These are phyloP conservation scores for Nadsonia fulvescens DNA, from an alignment of 805 yeast genomes.

Conservation along the genomic window DNA sequence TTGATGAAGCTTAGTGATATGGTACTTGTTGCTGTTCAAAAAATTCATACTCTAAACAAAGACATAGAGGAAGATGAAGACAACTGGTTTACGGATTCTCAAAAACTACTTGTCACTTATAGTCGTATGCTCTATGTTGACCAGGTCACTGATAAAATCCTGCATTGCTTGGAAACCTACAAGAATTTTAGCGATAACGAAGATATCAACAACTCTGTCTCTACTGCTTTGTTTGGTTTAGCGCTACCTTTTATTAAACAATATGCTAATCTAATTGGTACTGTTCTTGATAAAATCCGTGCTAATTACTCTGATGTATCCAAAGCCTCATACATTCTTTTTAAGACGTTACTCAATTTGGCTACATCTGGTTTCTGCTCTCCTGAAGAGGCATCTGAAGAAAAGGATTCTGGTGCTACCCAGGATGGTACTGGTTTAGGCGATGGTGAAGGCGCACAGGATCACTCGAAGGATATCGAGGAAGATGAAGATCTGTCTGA, in stretches of 20 bases:
- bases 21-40: constrained; percentile 53
- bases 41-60: constrained; percentile 20
- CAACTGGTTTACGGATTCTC: constrained; percentile 44
- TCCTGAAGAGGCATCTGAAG: constrained; percentile 62
- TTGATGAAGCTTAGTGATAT: constrained; percentile 33
- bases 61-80: constrained; percentile 32
- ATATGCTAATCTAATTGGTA: constrained; percentile 32
- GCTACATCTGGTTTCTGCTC: constrained; percentile 81
- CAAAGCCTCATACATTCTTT: constrained; percentile 41
- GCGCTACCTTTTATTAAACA: constrained; percentile 46
- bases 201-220: constrained; percentile 15
- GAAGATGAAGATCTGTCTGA: constrained; percentile 83
- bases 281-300: constrained; percentile 27
- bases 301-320: constrained; percentile 34
- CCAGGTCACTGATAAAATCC: constrained; percentile 22
- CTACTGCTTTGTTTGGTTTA: constrained; percentile 28
- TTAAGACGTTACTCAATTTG: constrained; percentile 36
- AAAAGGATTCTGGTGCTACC: constrained; percentile 39
- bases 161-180: constrained; percentile 7
- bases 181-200: constrained; percentile 10
- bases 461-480: constrained; percentile 68
- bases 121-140: constrained; percentile 26
- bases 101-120: constrained; percentile 25
- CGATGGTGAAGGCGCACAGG: constrained; percentile 77
- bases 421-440: constrained; percentile 88